Conservation (phyloP, 345 rosid genomes). For the Citrus australasica region DNA sequence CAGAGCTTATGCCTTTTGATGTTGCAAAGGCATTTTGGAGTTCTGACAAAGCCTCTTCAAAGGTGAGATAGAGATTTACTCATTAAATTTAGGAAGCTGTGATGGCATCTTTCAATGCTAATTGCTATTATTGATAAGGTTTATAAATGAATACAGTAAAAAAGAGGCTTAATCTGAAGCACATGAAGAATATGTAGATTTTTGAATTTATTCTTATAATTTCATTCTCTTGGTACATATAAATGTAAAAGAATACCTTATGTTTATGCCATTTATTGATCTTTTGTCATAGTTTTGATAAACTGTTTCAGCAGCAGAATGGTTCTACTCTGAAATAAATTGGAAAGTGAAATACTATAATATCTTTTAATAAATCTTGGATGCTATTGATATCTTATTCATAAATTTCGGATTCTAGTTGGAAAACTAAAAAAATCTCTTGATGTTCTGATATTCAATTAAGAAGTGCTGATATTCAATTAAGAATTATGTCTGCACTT, state of each 20-base stretch:
- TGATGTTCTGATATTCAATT: background rate
- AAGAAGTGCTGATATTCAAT: background rate
- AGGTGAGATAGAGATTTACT: slow-evolving; percentile 44
- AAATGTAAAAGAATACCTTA: background rate
- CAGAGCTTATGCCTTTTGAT: slow-evolving; percentile 93
- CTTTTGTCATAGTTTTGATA: background rate
- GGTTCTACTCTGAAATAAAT: background rate
- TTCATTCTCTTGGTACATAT: background rate
- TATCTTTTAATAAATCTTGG: background rate
- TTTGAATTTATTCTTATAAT: background rate
- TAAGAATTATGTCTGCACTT: background rate
- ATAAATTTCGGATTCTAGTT: no score
- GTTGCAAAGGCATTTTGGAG: slow-evolving; percentile 83
- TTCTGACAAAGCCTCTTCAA: slow-evolving; percentile 69
- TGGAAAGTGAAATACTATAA: background rate
- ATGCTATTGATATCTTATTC: background rate
- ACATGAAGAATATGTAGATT: slow-evolving; percentile 2
- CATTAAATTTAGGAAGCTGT: slow-evolving; percentile 6
- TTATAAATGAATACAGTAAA: background rate
- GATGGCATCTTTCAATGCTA: background rate
- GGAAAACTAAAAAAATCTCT: no score
- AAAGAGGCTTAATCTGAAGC: background rate
- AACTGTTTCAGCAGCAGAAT: background rate
- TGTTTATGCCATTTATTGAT: background rate
- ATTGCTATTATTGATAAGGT: background rate